Evolutionary conservation across 1,284 basidiomycete genomes (phyloP), one percentile per base, ranked within the genome.

Genomic region (Rhodotorula sp.): DNA sequence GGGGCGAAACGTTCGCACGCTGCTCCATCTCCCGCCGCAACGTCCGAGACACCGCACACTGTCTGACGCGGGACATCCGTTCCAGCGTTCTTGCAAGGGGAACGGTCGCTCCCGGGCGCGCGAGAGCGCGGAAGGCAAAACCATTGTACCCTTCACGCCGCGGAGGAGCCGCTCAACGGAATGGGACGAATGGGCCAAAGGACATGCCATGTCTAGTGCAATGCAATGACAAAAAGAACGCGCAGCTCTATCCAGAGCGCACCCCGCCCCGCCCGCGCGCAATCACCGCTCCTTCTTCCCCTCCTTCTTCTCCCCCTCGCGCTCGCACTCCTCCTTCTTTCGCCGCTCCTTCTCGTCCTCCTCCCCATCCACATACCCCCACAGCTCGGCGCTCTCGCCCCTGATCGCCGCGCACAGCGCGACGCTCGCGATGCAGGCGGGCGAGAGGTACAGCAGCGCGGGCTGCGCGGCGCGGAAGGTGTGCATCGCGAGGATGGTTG

Each of bases 401-500:
- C 63, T 29, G 9, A 64, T 13, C 10, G 46, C 19, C 25, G 86
- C 88, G 41, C 86, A 87, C 17, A 84, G 69, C 34, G 87, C 76
- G 77, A 91, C 88, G 13, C 88, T 86, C 58, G 87, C 69, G 12
- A 91, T 87, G 88, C 85, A 87, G 9, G 85, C 84, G 0, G 86
- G 86, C 51, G 80, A 82, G 75, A 99, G 86, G 81, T 98, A 99
- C 50, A 99, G 84, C 70, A 99, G 83, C 3, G 96, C 96, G 6
- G 96, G 96, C 79, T 99, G 96, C 0, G 92, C 94, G 25, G 85
- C 86, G 60, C 85, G 84, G 79, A 89, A 90, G 56, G 84, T 80
- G 80, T 96, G 91, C 94, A 98, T 95, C 27, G 96, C 91, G 0
- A 81, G 81, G 87, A 98, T 94, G 5, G 96, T 97, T 19, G 85